These are phyloP conservation scores for Takashimella tepidaria DNA, from an alignment of 1,284 basidiomycete species.

Conservation along the genomic window DNA sequence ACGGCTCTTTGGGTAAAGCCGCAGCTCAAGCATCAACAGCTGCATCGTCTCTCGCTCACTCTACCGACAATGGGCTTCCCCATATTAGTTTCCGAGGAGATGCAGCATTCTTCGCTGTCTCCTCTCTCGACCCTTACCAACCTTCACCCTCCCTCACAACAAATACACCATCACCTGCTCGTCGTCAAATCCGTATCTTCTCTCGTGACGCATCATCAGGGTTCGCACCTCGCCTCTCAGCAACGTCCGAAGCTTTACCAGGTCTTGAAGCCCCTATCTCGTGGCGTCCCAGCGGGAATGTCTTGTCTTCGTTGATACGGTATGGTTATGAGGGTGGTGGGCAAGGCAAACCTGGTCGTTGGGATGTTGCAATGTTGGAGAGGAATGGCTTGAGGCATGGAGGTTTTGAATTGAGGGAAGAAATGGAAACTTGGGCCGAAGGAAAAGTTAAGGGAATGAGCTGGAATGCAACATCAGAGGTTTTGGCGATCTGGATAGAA, in stretches of 20 bases:
- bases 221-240: conserved; percentile 63
- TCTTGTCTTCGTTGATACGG: conserved; percentile 76
- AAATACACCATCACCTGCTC: conserved; percentile 16
- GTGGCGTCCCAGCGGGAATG: conserved; percentile 84
- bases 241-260: conserved; percentile 75
- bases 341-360: conserved; percentile 56
- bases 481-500: conserved; percentile 80
- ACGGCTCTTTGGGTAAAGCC: conserved; percentile 87
- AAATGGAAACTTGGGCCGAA: conserved; percentile 40
- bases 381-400: conserved; percentile 88
- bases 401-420: conserved; percentile 70
- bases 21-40: conserved; percentile 57
- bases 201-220: conserved; percentile 53
- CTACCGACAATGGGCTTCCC: conserved; percentile 67
- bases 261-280: conserved; percentile 76
- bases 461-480: conserved; percentile 86
- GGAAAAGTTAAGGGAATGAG: conserved; percentile 63
- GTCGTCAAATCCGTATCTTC: conserved; percentile 70
- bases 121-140: conserved; percentile 55
- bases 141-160: conserved; percentile 9
- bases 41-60: conserved; percentile 45
- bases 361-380: conserved; percentile 93
- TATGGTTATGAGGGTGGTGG: conserved; percentile 68
- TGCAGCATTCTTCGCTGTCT: conserved; percentile 80
- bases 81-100: conserved; percentile 92